Evolutionary conservation across 148 eudicot genomes (phyloP).

Genomic region (Nepenthes mirabilis): DNA sequence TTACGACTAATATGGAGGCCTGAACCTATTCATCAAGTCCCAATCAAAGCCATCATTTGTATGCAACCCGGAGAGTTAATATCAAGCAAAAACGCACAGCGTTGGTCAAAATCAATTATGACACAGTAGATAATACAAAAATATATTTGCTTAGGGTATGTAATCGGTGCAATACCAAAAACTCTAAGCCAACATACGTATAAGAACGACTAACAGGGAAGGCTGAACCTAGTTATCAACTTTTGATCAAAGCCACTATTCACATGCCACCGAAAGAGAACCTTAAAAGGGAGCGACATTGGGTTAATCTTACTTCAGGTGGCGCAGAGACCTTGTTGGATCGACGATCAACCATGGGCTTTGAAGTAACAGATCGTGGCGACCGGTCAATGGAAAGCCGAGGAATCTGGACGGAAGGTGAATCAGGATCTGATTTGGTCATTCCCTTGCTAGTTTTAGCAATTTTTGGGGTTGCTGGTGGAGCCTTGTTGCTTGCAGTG

Average conservation of each 20-base stretch:
- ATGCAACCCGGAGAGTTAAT: too few species aligned
- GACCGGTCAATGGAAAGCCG: conserved; percentile 60
- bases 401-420: conserved; percentile 41
- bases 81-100: too few species aligned
- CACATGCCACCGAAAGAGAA: too few species aligned
- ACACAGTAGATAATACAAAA: not conserved
- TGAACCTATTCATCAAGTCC: too few species aligned
- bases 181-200: too few species aligned
- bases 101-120: not conserved
- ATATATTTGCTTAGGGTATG: too few species aligned
- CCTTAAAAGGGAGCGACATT: not conserved
- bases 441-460: conserved; percentile 37
- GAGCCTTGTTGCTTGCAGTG: conserved; percentile 39
- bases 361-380: conserved; percentile 40
- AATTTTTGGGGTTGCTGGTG: conserved; percentile 56
- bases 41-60: too few species aligned
- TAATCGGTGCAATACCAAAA: too few species aligned
- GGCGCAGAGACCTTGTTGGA: conserved; percentile 41
- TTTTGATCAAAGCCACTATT: too few species aligned
- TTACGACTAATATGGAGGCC: too few species aligned
- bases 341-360: conserved; percentile 43
- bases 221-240: too few species aligned
- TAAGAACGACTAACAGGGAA: too few species aligned
- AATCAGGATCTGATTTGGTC: conserved; percentile 60
- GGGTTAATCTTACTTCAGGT: conserved; percentile 43